A percentile compares a stretch with the other conserved stretches of the same genome.
phyloP scores from a whole-genome alignment of 2,329 filamentous ascomycete species.

The Calonectria fujianensis region DNA sequence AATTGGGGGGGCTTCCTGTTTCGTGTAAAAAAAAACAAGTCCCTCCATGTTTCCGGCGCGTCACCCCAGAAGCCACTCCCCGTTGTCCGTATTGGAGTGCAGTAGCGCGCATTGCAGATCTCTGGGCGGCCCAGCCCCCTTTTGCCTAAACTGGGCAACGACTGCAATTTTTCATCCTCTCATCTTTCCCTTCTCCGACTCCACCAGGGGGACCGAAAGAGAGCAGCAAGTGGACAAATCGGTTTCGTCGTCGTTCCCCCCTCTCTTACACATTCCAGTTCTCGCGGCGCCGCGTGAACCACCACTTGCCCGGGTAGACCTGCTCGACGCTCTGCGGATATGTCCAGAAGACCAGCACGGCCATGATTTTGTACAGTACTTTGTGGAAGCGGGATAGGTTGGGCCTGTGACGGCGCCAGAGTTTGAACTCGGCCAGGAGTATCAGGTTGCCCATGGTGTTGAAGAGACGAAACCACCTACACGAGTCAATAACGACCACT shows the following conservation, averaged over 20 bases:
- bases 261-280: constrained; percentile 26
- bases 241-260: background rate
- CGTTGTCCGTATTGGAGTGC: constrained; percentile 31
- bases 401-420: constrained; percentile 61
- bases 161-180: background rate
- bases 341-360: constrained; percentile 63
- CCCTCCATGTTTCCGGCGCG: constrained; percentile 50
- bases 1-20: constrained; percentile 2
- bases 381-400: constrained; percentile 51
- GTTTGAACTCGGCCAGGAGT: constrained; percentile 61
- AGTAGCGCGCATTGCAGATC: constrained; percentile 40
- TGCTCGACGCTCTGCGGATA: constrained; percentile 64
- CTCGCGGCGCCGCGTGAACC: constrained; percentile 41
- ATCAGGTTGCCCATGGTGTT: constrained; percentile 63
- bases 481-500: constrained; percentile 28
- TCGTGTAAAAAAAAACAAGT: constrained; percentile 9
- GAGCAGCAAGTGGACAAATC: background rate
- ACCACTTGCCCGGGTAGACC: constrained; percentile 59
- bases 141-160: constrained; percentile 32
- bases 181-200: background rate
- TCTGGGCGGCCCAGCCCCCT: constrained; percentile 33
- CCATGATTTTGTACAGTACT: constrained; percentile 54
- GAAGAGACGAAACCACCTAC: constrained; percentile 61
- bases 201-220: background rate
- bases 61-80: constrained; percentile 47